Evolutionary conservation across 257 asterid genomes (phyloP).

Genomic region (Solanum commersonii): DNA sequence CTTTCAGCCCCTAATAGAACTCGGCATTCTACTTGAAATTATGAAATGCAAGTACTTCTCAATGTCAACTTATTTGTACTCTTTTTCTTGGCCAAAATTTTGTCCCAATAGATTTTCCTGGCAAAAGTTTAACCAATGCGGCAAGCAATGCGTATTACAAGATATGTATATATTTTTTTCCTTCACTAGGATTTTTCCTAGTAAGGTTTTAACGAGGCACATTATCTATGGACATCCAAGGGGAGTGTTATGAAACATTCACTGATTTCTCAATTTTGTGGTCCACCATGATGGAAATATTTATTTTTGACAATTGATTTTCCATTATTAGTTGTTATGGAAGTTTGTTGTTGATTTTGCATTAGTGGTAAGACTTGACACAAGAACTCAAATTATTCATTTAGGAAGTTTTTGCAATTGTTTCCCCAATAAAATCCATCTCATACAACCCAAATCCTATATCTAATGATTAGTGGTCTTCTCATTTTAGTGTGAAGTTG

Average conservation of each 20-base stretch:
- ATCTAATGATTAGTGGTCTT: not conserved
- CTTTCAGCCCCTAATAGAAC: not conserved
- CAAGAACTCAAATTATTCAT: not conserved
- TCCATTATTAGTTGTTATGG: not conserved
- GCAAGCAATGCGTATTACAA: no score
- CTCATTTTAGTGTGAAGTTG: not conserved
- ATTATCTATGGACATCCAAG: no score
- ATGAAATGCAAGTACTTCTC: not conserved
- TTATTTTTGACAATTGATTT: not conserved
- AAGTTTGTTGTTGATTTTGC: not conserved
- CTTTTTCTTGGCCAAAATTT: no score
- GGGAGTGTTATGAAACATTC: not conserved
- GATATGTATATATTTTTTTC: no score
- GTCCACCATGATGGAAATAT: not conserved
- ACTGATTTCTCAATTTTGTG: not conserved
- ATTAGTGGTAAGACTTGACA: not conserved
- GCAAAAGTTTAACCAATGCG: no score
- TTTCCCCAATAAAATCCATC: not conserved
- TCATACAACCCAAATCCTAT: not conserved
- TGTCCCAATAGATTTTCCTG: no score
- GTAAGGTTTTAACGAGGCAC: no score
- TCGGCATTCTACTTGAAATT: not conserved
- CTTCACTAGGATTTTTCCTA: no score
- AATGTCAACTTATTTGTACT: not conserved
- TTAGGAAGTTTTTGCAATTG: not conserved